These are phyloP conservation scores for Malus orientalis DNA, from an alignment of 306 rosid genomes.

Conservation along the genomic window DNA sequence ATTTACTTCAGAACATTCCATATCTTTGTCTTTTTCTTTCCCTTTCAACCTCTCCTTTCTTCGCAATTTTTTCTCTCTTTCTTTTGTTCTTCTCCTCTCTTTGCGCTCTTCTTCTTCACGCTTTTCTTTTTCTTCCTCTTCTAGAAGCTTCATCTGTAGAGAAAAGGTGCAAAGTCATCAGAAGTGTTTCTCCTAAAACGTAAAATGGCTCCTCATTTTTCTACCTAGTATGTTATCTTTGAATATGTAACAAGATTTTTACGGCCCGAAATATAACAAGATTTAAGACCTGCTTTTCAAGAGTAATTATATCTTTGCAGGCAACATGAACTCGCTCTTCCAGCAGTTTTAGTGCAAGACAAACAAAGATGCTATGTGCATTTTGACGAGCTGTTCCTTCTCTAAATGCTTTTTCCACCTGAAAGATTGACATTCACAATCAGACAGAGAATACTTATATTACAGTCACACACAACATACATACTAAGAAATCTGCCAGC, in stretches of 20 bases:
- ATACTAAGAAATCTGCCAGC: not conserved
- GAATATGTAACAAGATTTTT: slow-evolving; percentile 17
- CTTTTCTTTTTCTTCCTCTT: slow-evolving; percentile 98
- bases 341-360: slow-evolving; percentile 87
- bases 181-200: slow-evolving; percentile 14
- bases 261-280: slow-evolving; percentile 8
- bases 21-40: slow-evolving; percentile 76
- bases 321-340: slow-evolving; percentile 97
- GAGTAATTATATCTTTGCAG: slow-evolving; percentile 91
- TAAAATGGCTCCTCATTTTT: not conserved
- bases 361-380: slow-evolving; percentile 97
- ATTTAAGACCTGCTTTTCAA: slow-evolving; percentile 83
- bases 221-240: slow-evolving; percentile 1
- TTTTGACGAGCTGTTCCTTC: slow-evolving; percentile 99
- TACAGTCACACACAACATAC: not conserved
- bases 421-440: slow-evolving; percentile 27
- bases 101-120: slow-evolving; percentile 98
- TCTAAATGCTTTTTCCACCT: slow-evolving; percentile 98
- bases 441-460: slow-evolving; percentile 11
- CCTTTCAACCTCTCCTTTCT: slow-evolving; percentile 94
- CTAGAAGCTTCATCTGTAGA: slow-evolving; percentile 89
- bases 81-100: slow-evolving; percentile 86
- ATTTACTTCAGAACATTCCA: slow-evolving; percentile 39
- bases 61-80: slow-evolving; percentile 87
- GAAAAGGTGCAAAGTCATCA: slow-evolving; percentile 18